Conservation (phyloP, 129 eudicot species). For the Lactuca saligna region DNA sequence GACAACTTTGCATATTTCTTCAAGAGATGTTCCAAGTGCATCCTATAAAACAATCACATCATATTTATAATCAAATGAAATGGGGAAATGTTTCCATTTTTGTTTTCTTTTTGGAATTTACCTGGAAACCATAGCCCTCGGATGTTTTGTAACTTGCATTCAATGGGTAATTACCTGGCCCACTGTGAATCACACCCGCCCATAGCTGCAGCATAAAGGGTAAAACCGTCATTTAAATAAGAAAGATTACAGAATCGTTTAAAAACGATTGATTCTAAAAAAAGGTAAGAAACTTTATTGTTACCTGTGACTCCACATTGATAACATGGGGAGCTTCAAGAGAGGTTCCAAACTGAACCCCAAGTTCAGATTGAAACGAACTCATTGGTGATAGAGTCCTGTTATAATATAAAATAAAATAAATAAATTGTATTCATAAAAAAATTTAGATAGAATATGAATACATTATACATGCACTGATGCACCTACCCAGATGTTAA, state of each 20-base stretch:
- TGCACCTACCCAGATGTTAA: conserved; percentile 77
- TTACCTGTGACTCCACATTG: conserved; percentile 81
- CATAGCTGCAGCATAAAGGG: conserved; percentile 50
- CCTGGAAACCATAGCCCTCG: conserved; percentile 75
- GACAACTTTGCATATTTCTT: conserved; percentile 78
- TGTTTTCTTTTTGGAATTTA: conserved; percentile 19
- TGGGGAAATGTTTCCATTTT: conserved; percentile 3
- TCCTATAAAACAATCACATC: conserved; percentile 48
- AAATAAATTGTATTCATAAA: background rate
- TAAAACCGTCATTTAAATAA: conserved; percentile 7
- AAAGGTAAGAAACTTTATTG: background rate
- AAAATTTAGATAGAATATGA: background rate
- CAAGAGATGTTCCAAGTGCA: conserved; percentile 70
- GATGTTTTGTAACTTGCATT: conserved; percentile 92
- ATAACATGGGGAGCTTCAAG: conserved; percentile 96
- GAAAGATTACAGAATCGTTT: conserved; percentile 10
- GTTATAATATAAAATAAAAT: background rate
- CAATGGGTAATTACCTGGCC: conserved; percentile 68
- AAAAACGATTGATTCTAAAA: background rate
- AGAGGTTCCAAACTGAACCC: conserved; percentile 75
- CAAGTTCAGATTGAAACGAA: conserved; percentile 96
- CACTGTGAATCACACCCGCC: conserved; percentile 74
- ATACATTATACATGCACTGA: no score
- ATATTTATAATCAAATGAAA: background rate
- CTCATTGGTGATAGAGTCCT: conserved; percentile 91